phyloP scores from a whole-genome alignment of 2,329 filamentous ascomycete species.

The Macroventuria anomochaeta region DNA sequence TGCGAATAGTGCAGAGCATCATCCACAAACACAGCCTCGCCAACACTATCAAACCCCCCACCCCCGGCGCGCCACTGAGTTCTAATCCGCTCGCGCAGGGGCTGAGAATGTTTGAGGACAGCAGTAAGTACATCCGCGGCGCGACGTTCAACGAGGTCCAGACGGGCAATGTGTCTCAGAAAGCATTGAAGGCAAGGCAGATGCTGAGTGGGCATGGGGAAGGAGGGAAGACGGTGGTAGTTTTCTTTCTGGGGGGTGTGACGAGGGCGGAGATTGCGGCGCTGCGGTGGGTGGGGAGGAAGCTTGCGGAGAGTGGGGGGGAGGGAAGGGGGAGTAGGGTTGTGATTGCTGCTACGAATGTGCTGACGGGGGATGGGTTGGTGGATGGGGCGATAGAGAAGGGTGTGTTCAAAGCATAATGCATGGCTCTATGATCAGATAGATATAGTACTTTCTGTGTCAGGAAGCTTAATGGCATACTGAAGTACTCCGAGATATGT shows the following conservation, averaged over 20 bases:
- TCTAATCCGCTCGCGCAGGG: slow-evolving; percentile 72
- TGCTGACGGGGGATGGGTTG: slow-evolving; percentile 87
- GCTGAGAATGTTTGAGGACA: slow-evolving; percentile 93
- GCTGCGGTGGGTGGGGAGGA: slow-evolving; percentile 83
- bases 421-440: too few relatives aligned
- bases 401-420: slow-evolving; percentile 45
- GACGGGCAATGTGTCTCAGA: slow-evolving; percentile 77
- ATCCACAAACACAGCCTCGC: slow-evolving; percentile 85
- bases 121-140: slow-evolving; percentile 84
- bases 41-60: slow-evolving; percentile 62
- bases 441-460: too few relatives aligned
- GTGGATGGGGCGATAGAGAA: slow-evolving; percentile 85
- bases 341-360: slow-evolving; percentile 89
- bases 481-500: too few relatives aligned
- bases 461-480: too few relatives aligned
- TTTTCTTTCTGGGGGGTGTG: slow-evolving; percentile 98
- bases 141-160: slow-evolving; percentile 91
- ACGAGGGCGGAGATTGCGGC: slow-evolving; percentile 97
- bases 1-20: slow-evolving; percentile 89
- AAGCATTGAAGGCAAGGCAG: slow-evolving; percentile 84
- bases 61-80: slow-evolving; percentile 44
- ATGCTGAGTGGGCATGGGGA: slow-evolving; percentile 70
- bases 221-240: slow-evolving; percentile 79
- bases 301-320: slow-evolving; percentile 70
- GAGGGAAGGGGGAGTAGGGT: slow-evolving; percentile 75